These are phyloP conservation scores for Tuber indicum DNA, from an alignment of 495 filamentous ascomycete genomes.

Conservation along the genomic window DNA sequence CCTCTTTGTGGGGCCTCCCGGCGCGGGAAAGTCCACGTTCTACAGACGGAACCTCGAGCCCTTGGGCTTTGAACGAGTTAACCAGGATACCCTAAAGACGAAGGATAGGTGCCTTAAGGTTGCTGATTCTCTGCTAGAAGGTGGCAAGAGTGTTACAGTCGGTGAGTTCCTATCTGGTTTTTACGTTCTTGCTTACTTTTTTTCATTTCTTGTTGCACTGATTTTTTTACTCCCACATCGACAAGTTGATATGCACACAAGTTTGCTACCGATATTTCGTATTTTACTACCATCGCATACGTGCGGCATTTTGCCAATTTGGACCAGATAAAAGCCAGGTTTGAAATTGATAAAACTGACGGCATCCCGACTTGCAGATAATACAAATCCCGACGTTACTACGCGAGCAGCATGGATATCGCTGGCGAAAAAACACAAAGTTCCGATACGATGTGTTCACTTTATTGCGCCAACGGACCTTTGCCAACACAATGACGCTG, in stretches of 20 bases:
- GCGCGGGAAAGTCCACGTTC: constrained; percentile 85
- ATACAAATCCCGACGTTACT: constrained; percentile 79
- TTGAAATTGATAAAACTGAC: constrained; percentile 20
- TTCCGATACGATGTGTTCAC: constrained; percentile 78
- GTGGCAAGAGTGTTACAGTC: constrained; percentile 63
- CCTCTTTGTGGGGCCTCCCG: constrained; percentile 80
- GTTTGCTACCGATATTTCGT: constrained; percentile 7
- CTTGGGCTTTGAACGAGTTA: constrained; percentile 74
- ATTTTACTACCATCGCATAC: constrained; percentile 12
- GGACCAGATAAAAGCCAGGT: constrained; percentile 13
- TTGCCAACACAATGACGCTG: constrained; percentile 84
- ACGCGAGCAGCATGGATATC: constrained; percentile 67
- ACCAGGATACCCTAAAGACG: constrained; percentile 84
- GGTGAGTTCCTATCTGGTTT: constrained; percentile 51
- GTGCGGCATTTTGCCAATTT: constrained; percentile 19
- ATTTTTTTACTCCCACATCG: background rate
- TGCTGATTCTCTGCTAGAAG: constrained; percentile 57
- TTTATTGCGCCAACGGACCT: constrained; percentile 67
- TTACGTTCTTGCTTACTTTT: background rate
- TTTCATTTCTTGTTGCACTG: constrained; percentile 5
- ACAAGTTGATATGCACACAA: constrained; percentile 11
- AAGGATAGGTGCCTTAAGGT: constrained; percentile 74
- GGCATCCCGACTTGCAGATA: constrained; percentile 55
- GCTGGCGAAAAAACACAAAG: constrained; percentile 60
- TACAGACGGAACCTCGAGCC: constrained; percentile 74